Conservation (phyloP, 805 yeast genomes). For the Metschnikowia colocasiae region DNA sequence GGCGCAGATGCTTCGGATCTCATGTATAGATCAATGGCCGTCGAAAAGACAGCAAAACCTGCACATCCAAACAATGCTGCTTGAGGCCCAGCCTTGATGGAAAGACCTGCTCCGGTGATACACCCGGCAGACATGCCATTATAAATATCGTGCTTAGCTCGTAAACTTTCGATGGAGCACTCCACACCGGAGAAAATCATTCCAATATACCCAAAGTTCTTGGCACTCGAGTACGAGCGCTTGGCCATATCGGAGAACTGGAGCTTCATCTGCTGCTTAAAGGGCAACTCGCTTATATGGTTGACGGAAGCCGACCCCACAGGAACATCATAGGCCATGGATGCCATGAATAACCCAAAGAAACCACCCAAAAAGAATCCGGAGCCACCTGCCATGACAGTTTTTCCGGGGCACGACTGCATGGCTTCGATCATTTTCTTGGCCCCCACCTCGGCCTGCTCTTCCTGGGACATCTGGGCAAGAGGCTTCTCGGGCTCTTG, state of each 20-base stretch:
- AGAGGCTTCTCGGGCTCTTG: slow-evolving; percentile 44
- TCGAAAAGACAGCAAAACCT: slow-evolving; percentile 94
- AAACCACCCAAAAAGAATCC: slow-evolving; percentile 95
- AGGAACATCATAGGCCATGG: slow-evolving; percentile 78
- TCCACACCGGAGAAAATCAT: slow-evolving; percentile 22
- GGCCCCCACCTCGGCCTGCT: slow-evolving; percentile 91
- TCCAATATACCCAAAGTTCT: slow-evolving; percentile 54
- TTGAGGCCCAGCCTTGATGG: slow-evolving; percentile 89
- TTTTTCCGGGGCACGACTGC: slow-evolving; percentile 94
- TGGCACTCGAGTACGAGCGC: slow-evolving; percentile 84
- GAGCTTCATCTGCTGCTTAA: slow-evolving; percentile 86
- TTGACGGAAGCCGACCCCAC: slow-evolving; percentile 52
- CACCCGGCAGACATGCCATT: slow-evolving; percentile 95
- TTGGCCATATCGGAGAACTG: slow-evolving; percentile 91
- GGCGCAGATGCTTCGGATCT: slow-evolving; percentile 42
- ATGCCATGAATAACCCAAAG: slow-evolving; percentile 92
- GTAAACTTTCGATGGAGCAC: slow-evolving; percentile 19
- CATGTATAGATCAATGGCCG: slow-evolving; percentile 48
- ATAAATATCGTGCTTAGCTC: slow-evolving; percentile 73
- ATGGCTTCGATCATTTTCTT: slow-evolving; percentile 74
- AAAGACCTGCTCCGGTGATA: slow-evolving; percentile 93
- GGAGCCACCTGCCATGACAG: slow-evolving; percentile 85
- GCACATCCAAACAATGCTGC: slow-evolving; percentile 92
- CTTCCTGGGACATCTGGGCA: slow-evolving; percentile 80
- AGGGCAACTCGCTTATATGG: slow-evolving; percentile 77